A percentile compares a stretch with the other conserved stretches of the same genome.
Conservation (phyloP, 768 basidiomycete species). For the Lanmaoa rubissima region DNA sequence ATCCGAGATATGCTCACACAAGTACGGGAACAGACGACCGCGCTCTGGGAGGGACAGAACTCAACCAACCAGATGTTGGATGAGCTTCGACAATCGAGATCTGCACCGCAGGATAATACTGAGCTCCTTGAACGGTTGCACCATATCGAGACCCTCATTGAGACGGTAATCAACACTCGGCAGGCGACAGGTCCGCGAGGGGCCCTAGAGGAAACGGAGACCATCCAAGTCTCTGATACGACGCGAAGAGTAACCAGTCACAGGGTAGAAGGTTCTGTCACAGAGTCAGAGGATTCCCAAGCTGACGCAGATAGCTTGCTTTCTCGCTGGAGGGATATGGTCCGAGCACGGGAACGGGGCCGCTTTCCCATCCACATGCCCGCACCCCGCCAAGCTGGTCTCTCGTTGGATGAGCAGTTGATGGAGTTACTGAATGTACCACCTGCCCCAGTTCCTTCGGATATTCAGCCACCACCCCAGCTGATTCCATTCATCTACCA, state of each 20-base stretch:
- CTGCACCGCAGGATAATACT: slow-evolving; percentile 39
- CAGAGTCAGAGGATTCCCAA: slow-evolving; percentile 30
- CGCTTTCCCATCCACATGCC: slow-evolving; percentile 44
- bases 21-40: slow-evolving; percentile 57
- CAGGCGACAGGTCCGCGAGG: slow-evolving; percentile 4
- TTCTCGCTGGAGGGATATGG: slow-evolving; percentile 27
- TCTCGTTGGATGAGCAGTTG: slow-evolving; percentile 57
- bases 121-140: slow-evolving; percentile 34
- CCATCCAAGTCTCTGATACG: slow-evolving; percentile 16
- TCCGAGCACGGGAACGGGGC: slow-evolving; percentile 26
- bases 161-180: slow-evolving; percentile 7
- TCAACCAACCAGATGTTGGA: slow-evolving; percentile 61
- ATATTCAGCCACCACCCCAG: slow-evolving; percentile 48
- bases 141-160: slow-evolving; percentile 25
- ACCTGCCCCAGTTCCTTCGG: slow-evolving; percentile 37
- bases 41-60: slow-evolving; percentile 61
- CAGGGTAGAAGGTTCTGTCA: slow-evolving; percentile 25
- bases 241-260: slow-evolving; percentile 13
- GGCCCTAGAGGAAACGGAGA: slow-evolving; percentile 13
- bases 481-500: slow-evolving; percentile 56
- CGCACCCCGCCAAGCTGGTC: slow-evolving; percentile 41
- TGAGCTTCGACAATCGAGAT: slow-evolving; percentile 51
- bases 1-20: slow-evolving; percentile 54
- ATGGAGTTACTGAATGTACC: slow-evolving; percentile 57
- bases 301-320: slow-evolving; percentile 26